phyloP scores from a whole-genome alignment of 164 flowering plant genomes.

The Magnolia changhungtana region DNA sequence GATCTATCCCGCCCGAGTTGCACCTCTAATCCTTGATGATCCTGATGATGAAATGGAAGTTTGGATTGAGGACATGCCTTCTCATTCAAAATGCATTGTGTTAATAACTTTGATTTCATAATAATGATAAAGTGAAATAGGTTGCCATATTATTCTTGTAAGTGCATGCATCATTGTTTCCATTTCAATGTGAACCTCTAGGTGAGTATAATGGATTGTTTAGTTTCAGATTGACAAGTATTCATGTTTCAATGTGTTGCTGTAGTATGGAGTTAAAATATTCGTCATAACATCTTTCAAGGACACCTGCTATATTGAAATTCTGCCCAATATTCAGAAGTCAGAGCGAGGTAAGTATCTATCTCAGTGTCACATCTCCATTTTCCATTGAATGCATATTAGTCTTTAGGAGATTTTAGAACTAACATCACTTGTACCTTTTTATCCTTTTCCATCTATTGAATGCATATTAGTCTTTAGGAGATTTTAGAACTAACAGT shows the following conservation, averaged over 20 bases:
- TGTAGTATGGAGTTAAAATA: conserved; percentile 61
- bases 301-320: conserved; percentile 67
- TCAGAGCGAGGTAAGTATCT: conserved; percentile 44
- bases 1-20: too few species aligned
- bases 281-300: conserved; percentile 61
- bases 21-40: too few species aligned
- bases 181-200: not conserved
- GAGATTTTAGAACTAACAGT: not conserved
- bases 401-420: not conserved
- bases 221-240: not conserved
- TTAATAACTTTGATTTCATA: too few species aligned
- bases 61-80: too few species aligned
- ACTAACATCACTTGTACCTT: not conserved
- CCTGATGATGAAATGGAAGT: too few species aligned
- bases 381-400: not conserved
- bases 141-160: not conserved
- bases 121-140: too few species aligned
- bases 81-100: too few species aligned
- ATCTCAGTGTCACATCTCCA: not conserved
- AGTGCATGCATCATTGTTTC: not conserved
- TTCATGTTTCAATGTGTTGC: not conserved
- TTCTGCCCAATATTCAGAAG: conserved; percentile 44
- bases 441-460: not conserved
- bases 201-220: not conserved
- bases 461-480: not conserved